phyloP scores from a whole-genome alignment of 257 asterid species.

The Solanum bulbocastanum region DNA sequence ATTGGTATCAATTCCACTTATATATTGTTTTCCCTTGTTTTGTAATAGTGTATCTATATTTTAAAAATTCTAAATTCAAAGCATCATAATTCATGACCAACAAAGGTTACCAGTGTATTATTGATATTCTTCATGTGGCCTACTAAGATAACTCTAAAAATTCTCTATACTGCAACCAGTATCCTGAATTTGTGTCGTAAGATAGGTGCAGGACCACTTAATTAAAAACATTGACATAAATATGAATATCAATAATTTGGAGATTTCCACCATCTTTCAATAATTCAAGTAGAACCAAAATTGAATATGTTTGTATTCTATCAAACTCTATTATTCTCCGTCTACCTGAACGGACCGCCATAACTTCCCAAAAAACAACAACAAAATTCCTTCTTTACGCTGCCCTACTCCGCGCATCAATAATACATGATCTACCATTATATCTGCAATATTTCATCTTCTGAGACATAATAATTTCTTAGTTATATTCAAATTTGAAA shows the following conservation, averaged over 20 bases:
- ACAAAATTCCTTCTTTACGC: background rate
- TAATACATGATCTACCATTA: background rate
- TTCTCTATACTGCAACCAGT: background rate
- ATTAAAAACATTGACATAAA: background rate
- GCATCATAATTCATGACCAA: constrained; percentile 3
- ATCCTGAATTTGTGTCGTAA: background rate
- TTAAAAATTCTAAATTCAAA: too few relatives aligned
- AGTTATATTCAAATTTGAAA: too few relatives aligned
- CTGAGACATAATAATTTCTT: background rate
- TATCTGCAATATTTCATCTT: background rate
- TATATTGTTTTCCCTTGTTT: too few relatives aligned
- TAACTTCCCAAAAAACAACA: background rate
- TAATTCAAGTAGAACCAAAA: background rate
- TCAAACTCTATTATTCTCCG: background rate
- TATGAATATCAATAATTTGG: background rate
- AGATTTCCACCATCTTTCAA: background rate
- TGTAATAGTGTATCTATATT: too few relatives aligned
- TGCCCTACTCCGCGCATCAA: too few relatives aligned
- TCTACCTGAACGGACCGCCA: background rate
- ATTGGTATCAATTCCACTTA: background rate
- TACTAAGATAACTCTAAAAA: background rate
- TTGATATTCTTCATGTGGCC: constrained; percentile 23
- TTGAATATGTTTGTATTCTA: background rate
- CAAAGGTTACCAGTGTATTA: constrained; percentile 23
- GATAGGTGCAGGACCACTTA: background rate